phyloP scores from a whole-genome alignment of 495 filamentous ascomycete genomes.

The Penicillium longicatenatum region DNA sequence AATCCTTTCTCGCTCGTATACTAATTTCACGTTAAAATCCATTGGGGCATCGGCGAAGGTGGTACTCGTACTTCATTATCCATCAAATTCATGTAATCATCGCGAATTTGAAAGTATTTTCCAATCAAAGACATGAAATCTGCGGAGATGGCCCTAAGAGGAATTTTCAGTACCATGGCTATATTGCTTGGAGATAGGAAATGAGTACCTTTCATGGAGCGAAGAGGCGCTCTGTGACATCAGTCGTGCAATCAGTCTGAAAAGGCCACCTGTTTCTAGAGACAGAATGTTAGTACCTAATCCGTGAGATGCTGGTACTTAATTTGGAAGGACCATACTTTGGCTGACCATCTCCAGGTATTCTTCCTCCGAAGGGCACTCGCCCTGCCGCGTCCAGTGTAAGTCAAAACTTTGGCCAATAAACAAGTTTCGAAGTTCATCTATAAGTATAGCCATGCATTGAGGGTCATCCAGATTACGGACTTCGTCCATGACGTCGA shows the following conservation, averaged over 20 bases:
- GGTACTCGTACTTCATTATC: slow-evolving; percentile 8
- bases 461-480: slow-evolving; percentile 35
- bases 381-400: slow-evolving; percentile 32
- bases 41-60: too few relatives aligned
- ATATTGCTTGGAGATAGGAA: too few relatives aligned
- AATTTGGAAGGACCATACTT: slow-evolving; percentile 10
- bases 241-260: slow-evolving; percentile 31
- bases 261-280: slow-evolving; percentile 43
- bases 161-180: not conserved
- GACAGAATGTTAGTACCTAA: not conserved
- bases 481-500: slow-evolving; percentile 64
- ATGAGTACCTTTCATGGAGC: slow-evolving; percentile 10
- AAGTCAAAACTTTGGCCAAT: slow-evolving; percentile 42
- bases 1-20: slow-evolving; percentile 40
- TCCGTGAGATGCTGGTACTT: not conserved
- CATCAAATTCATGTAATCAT: slow-evolving; percentile 43
- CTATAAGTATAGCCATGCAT: slow-evolving; percentile 21
- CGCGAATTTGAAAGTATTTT: slow-evolving; percentile 40
- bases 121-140: slow-evolving; percentile 20
- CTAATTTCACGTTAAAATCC: slow-evolving; percentile 3
- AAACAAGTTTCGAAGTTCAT: slow-evolving; percentile 33
- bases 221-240: slow-evolving; percentile 24
- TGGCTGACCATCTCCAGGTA: slow-evolving; percentile 39
- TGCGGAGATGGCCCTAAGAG: slow-evolving; percentile 8
- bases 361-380: slow-evolving; percentile 30